Evolutionary conservation across 2,329 filamentous ascomycete genomes (phyloP).

Genomic region (Immersiporthe knoxdaviesiana): DNA sequence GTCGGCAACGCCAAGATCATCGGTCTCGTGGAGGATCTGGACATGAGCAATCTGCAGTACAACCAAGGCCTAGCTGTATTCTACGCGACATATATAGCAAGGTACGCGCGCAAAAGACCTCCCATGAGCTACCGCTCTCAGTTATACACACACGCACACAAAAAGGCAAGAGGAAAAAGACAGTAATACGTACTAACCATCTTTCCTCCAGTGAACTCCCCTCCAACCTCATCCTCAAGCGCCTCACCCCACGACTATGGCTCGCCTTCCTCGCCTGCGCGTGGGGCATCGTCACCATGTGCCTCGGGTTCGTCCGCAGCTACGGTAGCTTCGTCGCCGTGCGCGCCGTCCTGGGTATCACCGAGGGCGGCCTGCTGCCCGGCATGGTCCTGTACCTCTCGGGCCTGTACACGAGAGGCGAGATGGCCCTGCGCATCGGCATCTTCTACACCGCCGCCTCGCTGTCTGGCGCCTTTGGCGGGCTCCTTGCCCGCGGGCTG

Average conservation of each 20-base stretch:
- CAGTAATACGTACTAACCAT: constrained; percentile 1
- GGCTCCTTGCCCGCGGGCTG: constrained; percentile 63
- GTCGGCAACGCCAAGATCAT: constrained; percentile 72
- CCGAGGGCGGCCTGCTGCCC: constrained; percentile 67
- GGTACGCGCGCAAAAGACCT: constrained; percentile 41
- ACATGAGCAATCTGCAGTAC: constrained; percentile 65
- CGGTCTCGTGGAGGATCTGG: constrained; percentile 60
- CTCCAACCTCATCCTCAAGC: constrained; percentile 66
- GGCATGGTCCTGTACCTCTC: constrained; percentile 72
- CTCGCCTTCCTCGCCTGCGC: constrained; percentile 57
- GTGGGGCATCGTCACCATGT: constrained; percentile 64
- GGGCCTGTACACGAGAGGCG: constrained; percentile 61
- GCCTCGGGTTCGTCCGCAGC: constrained; percentile 56
- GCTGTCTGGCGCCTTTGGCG: constrained; percentile 66
- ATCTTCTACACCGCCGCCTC: constrained; percentile 71
- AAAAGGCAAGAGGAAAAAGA: too few species aligned
- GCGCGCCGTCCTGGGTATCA: constrained; percentile 63
- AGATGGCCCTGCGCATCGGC: constrained; percentile 66
- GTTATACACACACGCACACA: too few species aligned
- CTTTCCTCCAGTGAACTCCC: constrained; percentile 57
- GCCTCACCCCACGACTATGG: constrained; percentile 62
- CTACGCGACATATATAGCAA: constrained; percentile 66
- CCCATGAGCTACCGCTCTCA: too few species aligned
- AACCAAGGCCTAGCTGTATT: constrained; percentile 66
- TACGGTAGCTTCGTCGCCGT: constrained; percentile 64